A percentile compares a stretch with the other conserved stretches of the same genome.
phyloP scores from a whole-genome alignment of 2,329 filamentous ascomycete genomes.

The Fusarium mexicanum region DNA sequence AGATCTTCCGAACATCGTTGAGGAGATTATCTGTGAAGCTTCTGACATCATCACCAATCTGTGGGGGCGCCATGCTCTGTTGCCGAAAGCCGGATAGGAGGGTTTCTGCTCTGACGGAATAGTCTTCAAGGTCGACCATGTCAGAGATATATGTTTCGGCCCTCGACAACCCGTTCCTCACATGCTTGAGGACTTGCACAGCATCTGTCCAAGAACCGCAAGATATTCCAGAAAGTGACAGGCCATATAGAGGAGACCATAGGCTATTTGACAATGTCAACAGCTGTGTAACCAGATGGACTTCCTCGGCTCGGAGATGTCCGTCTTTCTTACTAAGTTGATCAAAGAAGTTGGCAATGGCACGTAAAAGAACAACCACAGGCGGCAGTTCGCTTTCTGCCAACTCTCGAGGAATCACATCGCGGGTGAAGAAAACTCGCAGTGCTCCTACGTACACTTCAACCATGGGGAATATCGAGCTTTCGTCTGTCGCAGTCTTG shows the following conservation, averaged over 20 bases:
- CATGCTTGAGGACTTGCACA: conserved; percentile 19
- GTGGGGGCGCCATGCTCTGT: neutral
- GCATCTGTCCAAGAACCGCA: conserved; percentile 34
- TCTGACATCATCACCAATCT: conserved; percentile 46
- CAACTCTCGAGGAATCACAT: conserved; percentile 51
- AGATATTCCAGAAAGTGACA: conserved; percentile 22
- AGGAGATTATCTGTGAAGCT: conserved; percentile 56
- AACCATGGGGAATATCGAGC: conserved; percentile 58
- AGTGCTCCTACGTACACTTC: conserved; percentile 61
- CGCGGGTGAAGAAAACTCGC: conserved; percentile 47
- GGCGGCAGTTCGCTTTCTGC: conserved; percentile 46
- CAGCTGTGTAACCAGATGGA: conserved; percentile 45
- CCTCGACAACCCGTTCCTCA: conserved; percentile 27
- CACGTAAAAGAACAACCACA: conserved; percentile 47
- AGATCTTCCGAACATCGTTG: conserved; percentile 57
- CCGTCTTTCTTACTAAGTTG: conserved; percentile 30
- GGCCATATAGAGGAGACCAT: conserved; percentile 44
- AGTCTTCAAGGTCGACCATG: conserved; percentile 26
- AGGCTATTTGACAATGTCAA: conserved; percentile 44
- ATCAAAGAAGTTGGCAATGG: conserved; percentile 44
- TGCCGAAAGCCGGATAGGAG: conserved; percentile 39
- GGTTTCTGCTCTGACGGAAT: conserved; percentile 21
- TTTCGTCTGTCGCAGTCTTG: conserved; percentile 47
- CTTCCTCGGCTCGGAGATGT: conserved; percentile 33
- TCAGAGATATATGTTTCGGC: conserved; percentile 34